Percentiles rank a stretch among this genome's conserved stretches.
Conservation (phyloP, 2,329 filamentous ascomycete species). For the Pseudogymnoascus sp. region DNA sequence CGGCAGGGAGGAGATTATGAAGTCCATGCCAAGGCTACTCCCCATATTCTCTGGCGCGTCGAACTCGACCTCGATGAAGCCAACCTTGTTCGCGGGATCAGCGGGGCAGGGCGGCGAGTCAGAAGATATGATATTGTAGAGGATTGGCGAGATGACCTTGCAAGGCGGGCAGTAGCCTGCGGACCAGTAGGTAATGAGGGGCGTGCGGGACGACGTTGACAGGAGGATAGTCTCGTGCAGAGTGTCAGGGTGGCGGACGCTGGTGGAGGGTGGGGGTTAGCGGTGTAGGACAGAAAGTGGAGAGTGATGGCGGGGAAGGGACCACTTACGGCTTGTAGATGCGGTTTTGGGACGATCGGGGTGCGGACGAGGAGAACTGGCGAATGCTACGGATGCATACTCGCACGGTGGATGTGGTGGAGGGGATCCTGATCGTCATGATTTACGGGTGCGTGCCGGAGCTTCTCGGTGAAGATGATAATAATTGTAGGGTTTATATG, state of each 20-base stretch:
- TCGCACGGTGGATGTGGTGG: not conserved
- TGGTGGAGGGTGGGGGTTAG: slow-evolving; percentile 24
- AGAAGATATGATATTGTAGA: slow-evolving; percentile 39
- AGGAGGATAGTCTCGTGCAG: slow-evolving; percentile 50
- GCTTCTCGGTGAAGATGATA: not conserved
- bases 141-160: slow-evolving; percentile 40
- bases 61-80: slow-evolving; percentile 47
- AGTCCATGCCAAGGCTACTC: slow-evolving; percentile 41
- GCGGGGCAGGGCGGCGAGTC: slow-evolving; percentile 25
- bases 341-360: slow-evolving; percentile 31
- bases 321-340: slow-evolving; percentile 35
- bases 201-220: slow-evolving; percentile 44
- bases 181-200: slow-evolving; percentile 55
- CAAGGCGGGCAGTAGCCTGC: slow-evolving; percentile 51
- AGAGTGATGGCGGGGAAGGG: slow-evolving; percentile 10
- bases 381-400: not conserved
- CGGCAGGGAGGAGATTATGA: slow-evolving; percentile 52
- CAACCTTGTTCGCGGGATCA: slow-evolving; percentile 27
- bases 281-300: slow-evolving; percentile 7
- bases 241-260: slow-evolving; percentile 47
- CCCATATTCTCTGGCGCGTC: slow-evolving; percentile 51
- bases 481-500: slow-evolving; percentile 6
- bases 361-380: slow-evolving; percentile 9
- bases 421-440: slow-evolving; percentile 8
- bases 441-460: not conserved